Evolutionary conservation across 2,329 filamentous ascomycete species (phyloP).

Genomic region (Cordyceps farinosa): DNA sequence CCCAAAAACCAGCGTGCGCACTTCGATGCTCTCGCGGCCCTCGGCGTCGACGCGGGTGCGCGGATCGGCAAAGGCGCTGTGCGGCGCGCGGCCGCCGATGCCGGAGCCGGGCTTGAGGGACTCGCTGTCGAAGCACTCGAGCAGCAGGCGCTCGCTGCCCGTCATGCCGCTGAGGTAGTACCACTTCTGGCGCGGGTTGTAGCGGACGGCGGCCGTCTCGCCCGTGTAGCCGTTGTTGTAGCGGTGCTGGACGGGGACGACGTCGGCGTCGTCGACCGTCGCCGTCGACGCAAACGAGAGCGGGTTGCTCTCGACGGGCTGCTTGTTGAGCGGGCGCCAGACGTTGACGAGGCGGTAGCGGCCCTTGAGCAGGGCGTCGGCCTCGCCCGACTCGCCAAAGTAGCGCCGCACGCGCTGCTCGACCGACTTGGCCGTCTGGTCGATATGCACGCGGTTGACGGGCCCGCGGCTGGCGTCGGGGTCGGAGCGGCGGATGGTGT

Average conservation of each 20-base stretch:
- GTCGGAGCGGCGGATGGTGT: conserved; percentile 72
- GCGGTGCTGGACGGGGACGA: conserved; percentile 69
- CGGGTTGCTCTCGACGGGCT: conserved; percentile 62
- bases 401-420: conserved; percentile 65
- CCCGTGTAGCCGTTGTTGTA: conserved; percentile 64
- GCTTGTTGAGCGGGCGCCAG: conserved; percentile 64
- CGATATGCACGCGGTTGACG: conserved; percentile 73
- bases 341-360: conserved; percentile 85
- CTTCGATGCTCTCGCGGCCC: conserved; percentile 83
- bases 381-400: conserved; percentile 55
- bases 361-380: conserved; percentile 59
- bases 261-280: conserved; percentile 57
- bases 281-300: conserved; percentile 66
- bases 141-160: conserved; percentile 65
- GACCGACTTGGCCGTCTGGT: conserved; percentile 70
- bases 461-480: conserved; percentile 61
- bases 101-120: conserved; percentile 44
- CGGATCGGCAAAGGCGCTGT: conserved; percentile 77
- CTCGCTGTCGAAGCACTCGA: conserved; percentile 76
- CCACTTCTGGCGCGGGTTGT: conserved; percentile 65
- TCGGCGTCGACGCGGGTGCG: conserved; percentile 66
- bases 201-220: conserved; percentile 67
- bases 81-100: conserved; percentile 60
- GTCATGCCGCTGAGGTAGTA: conserved; percentile 78
- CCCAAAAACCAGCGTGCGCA: conserved; percentile 80